A percentile compares a stretch with the other conserved stretches of the same genome.
Conservation (phyloP, 148 eudicot genomes). For the Bassia scoparia region DNA sequence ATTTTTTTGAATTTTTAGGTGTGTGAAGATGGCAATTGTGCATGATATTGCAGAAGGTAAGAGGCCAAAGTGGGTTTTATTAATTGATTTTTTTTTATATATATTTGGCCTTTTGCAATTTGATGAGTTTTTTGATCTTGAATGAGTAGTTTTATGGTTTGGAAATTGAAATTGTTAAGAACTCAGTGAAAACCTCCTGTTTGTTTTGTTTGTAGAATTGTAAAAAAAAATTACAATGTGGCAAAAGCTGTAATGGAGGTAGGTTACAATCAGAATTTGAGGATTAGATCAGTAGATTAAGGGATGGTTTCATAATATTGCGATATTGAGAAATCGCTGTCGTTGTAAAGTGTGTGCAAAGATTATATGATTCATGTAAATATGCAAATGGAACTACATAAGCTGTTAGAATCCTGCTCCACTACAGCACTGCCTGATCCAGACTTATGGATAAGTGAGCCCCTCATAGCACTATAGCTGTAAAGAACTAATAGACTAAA, state of each 20-base stretch:
- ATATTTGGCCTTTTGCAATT: background rate
- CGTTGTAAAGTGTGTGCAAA: background rate
- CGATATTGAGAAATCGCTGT: too few species aligned
- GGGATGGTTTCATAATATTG: background rate
- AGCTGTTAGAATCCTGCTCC: background rate
- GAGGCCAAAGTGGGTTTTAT: too few species aligned
- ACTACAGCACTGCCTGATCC: too few species aligned
- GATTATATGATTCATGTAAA: background rate
- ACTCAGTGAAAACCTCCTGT: background rate
- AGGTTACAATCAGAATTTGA: background rate
- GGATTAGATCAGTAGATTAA: background rate
- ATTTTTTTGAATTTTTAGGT: slow-evolving; percentile 43
- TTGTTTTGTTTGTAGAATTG: background rate
- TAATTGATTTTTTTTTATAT: background rate
- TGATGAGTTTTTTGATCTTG: slow-evolving; percentile 2
- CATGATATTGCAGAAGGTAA: slow-evolving; percentile 97
- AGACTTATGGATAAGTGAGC: too few species aligned
- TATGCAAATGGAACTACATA: background rate
- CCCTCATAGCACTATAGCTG: too few species aligned
- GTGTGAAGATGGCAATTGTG: slow-evolving; percentile 91
- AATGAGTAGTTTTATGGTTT: too few species aligned
- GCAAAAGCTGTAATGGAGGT: background rate
- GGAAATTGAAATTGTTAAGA: background rate
- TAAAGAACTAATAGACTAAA: too few species aligned
- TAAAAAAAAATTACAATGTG: background rate